Percentiles rank a stretch among this genome's conserved stretches.
These are phyloP conservation scores for Chamaenerion angustifolium DNA, from an alignment of 345 rosid genomes.

Conservation along the genomic window DNA sequence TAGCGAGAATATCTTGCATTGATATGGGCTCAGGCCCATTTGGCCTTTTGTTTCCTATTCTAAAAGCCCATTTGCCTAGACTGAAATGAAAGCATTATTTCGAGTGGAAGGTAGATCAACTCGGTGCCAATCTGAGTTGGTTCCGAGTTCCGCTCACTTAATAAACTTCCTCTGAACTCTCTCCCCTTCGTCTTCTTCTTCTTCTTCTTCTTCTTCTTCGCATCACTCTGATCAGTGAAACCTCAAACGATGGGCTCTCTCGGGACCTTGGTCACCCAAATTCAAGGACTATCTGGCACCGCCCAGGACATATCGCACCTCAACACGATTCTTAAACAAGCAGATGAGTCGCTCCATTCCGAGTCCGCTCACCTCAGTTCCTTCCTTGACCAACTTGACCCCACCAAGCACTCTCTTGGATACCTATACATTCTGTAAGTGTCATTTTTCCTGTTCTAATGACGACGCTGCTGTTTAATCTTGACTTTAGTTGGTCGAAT, in stretches of 20 bases:
- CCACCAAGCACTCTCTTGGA: slow-evolving; percentile 57
- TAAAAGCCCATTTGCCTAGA: too few species aligned
- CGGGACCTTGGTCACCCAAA: slow-evolving; percentile 40
- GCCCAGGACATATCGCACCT: slow-evolving; percentile 38
- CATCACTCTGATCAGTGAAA: neutral
- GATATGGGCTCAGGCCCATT: too few species aligned
- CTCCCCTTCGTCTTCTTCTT: neutral
- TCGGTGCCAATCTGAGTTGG: too few species aligned
- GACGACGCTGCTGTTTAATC: neutral
- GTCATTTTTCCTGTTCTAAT: neutral
- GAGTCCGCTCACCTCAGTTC: slow-evolving; percentile 27
- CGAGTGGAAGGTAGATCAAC: too few species aligned
- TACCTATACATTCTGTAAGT: slow-evolving; percentile 55
- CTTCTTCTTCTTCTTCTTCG: neutral
- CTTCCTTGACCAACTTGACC: slow-evolving; percentile 57
- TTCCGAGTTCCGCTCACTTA: too few species aligned
- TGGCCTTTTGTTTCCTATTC: too few species aligned
- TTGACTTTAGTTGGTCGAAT: too few species aligned
- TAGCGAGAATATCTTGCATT: too few species aligned
- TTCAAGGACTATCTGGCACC: slow-evolving; percentile 44
- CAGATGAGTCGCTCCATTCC: slow-evolving; percentile 38
- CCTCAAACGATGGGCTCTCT: slow-evolving; percentile 10
- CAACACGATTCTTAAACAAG: slow-evolving; percentile 29
- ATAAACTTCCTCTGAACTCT: neutral
- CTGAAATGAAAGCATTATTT: too few species aligned